Base-by-base conservation (phyloP, 371 early-diverging fungal genomes). In the Mortierella sp. region DNA sequence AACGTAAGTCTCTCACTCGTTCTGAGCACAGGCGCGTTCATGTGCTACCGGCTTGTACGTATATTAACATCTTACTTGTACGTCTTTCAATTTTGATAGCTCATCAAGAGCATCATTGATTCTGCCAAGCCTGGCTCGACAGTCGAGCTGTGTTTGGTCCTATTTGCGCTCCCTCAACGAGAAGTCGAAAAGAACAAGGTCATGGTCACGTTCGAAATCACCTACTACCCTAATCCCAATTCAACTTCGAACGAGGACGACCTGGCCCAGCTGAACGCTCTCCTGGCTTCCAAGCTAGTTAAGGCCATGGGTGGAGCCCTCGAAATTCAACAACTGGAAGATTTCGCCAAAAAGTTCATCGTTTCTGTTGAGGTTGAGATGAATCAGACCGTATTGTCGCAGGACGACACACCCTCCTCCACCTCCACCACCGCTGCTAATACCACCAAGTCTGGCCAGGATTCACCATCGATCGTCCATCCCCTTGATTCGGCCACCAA, bases 81-180 rank as follows among this genome's bases (percentile, higher is more conserved):
- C 28, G 16, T 57, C n/a, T 72, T 5, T 43, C 28, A 3, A 16
- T 31, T 5, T 71, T 31, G 71, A 43, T 88, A 93, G 92, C 86
- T 92, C 24, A 81, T 93, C 54, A 89, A 90, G 55, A 91, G 88
- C 64, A 89, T 93, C 28, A 82, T 94, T 48, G 90, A 91, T 74
- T 89, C 90, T 10, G 92, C 92, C 40, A 89, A 89, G 46, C 84
- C 90, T 16, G 93, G 93, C 37, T 89, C 92, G 16, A 91, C 89
- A 10, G 88, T 94, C 55, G 94, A 94, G 80, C 84, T 94, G 11
- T 92, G 93, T 44, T 75, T 94, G 59, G 87, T 89, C 19, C 81
- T 90, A 14, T 82, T 64, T 53, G 67, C 77, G 1, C 67, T 76
- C 26, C 70, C 82, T 21, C 59, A 71, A n/a, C 59, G 81, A 13